Evolutionary conservation across 345 rosid genomes (phyloP).

Genomic region (Boechera divaricarpa): DNA sequence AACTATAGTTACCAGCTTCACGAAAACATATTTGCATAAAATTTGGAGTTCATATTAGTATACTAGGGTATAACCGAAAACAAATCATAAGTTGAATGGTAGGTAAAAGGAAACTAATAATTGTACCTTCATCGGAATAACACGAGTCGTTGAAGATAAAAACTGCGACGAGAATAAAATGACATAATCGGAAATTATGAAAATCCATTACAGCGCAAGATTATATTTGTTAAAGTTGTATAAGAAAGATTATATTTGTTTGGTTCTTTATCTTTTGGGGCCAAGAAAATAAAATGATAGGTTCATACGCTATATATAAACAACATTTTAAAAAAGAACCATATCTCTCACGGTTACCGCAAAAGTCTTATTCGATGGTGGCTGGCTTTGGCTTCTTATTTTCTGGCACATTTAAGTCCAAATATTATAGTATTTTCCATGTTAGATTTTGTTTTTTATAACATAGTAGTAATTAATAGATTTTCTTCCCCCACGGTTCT

Average conservation of each 20-base stretch:
- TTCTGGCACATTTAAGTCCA: background rate
- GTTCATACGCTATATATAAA: background rate
- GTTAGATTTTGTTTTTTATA: no score
- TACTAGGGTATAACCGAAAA: background rate
- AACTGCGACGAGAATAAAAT: background rate
- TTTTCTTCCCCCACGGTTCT: background rate
- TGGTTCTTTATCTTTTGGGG: background rate
- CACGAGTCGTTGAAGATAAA: conserved; percentile 32
- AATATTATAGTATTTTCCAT: background rate
- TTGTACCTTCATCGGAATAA: conserved; percentile 35
- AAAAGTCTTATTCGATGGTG: background rate
- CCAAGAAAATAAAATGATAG: background rate
- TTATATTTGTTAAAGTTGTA: background rate
- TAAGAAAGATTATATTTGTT: background rate
- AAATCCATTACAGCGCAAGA: conserved; percentile 3
- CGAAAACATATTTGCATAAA: background rate
- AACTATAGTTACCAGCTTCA: conserved; percentile 45
- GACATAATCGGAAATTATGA: background rate
- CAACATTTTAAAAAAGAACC: background rate
- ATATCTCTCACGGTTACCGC: background rate
- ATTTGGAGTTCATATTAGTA: background rate
- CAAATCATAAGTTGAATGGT: background rate
- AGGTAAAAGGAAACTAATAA: background rate
- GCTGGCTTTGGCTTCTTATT: background rate
- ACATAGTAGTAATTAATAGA: no score